Evolutionary conservation across 805 yeast species (phyloP).

Genomic region (Candida glaebosa): DNA sequence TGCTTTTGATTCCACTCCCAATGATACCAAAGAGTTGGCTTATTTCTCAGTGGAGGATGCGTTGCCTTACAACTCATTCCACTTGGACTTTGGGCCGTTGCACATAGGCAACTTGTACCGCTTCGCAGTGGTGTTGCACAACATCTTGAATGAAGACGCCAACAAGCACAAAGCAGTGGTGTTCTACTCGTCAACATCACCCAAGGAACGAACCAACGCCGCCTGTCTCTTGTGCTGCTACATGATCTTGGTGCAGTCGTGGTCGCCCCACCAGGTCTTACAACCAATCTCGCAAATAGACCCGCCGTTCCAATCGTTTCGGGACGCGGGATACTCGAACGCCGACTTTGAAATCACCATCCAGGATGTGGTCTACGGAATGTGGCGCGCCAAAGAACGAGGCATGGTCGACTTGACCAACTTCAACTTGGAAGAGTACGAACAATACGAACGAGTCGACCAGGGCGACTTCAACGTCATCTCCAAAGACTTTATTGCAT

Average conservation of each 20-base stretch:
- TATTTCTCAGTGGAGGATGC: constrained; percentile 92
- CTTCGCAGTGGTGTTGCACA: constrained; percentile 92
- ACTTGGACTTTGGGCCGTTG: constrained; percentile 93
- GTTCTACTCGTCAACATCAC: constrained; percentile 78
- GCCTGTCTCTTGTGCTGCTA: constrained; percentile 93
- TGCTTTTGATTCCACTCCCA: constrained; percentile 78
- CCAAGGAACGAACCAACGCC: constrained; percentile 85
- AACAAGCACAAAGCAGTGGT: constrained; percentile 89
- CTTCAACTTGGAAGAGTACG: constrained; percentile 91
- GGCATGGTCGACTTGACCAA: constrained; percentile 81
- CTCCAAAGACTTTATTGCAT: constrained; percentile 92
- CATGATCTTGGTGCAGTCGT: constrained; percentile 90
- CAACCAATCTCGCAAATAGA: constrained; percentile 91
- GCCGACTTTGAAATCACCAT: constrained; percentile 93
- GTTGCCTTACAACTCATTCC: constrained; percentile 90
- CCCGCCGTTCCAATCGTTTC: constrained; percentile 90
- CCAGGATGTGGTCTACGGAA: constrained; percentile 92
- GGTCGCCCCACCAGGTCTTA: constrained; percentile 98
- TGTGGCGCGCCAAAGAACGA: constrained; percentile 96
- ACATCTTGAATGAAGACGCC: constrained; percentile 78
- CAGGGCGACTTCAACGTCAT: constrained; percentile 93
- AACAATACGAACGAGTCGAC: constrained; percentile 90
- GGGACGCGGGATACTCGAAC: constrained; percentile 96
- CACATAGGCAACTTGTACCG: constrained; percentile 91
- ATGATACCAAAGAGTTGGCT: constrained; percentile 69